A percentile compares a stretch with the other conserved stretches of the same genome.
Evolutionary conservation across 139 green algal genomes (phyloP).

Genomic region (Chlorella sp.): DNA sequence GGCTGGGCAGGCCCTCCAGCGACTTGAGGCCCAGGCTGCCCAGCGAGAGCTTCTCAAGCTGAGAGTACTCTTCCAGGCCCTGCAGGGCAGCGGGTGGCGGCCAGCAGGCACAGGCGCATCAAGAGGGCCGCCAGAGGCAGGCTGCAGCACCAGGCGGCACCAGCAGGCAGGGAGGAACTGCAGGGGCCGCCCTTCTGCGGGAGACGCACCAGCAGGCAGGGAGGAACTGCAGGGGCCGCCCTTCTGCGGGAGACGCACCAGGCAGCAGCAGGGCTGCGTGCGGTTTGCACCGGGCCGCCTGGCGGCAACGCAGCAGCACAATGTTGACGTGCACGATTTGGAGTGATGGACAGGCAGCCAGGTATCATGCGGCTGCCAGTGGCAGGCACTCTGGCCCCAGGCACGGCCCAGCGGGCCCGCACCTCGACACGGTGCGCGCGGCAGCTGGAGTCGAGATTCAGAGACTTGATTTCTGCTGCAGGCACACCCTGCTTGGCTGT

Average conservation of each 20-base stretch:
- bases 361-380: neutral
- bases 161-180: neutral
- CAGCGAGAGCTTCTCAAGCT: conserved; percentile 26
- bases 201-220: neutral
- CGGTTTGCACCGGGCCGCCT: neutral
- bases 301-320: no score
- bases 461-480: neutral
- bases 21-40: neutral
- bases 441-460: conserved; percentile 28
- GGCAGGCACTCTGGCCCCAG: neutral
- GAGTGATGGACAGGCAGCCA: no score
- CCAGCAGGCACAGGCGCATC: no score
- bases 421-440: conserved; percentile 11
- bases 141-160: neutral
- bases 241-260: no score
- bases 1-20: conserved; percentile 5
- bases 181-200: no score
- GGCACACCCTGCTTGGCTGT: conserved; percentile 5
- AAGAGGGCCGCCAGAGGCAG: neutral
- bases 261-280: neutral
- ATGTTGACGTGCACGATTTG: no score
- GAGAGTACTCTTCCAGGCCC: conserved; percentile 21
- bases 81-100: neutral
- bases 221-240: no score
- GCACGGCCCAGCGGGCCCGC: neutral